Conservation (phyloP, 495 filamentous ascomycete genomes). For the Penicillium manginii region DNA sequence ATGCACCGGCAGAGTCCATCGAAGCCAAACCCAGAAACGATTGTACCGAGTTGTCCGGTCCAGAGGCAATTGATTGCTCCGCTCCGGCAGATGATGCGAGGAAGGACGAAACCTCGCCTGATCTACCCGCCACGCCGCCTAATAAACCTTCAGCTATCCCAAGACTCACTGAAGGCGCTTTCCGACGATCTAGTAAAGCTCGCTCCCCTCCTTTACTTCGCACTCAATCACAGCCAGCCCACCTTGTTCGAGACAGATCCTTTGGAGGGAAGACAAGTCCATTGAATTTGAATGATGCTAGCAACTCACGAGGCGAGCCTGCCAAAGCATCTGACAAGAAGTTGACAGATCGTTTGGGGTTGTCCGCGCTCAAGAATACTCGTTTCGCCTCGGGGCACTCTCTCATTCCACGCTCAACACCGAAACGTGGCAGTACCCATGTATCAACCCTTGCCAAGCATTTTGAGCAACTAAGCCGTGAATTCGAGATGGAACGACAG, state of each 20-base stretch:
- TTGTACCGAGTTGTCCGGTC: slow-evolving; percentile 10
- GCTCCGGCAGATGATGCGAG: not conserved
- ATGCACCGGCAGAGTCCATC: slow-evolving; percentile 13
- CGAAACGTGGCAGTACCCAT: slow-evolving; percentile 66
- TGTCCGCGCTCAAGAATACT: slow-evolving; percentile 62
- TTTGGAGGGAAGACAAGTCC: slow-evolving; percentile 25
- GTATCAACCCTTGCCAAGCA: slow-evolving; percentile 91
- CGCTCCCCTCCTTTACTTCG: slow-evolving; percentile 70
- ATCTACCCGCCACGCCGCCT: slow-evolving; percentile 30
- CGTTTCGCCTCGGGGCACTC: slow-evolving; percentile 67
- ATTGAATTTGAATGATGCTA: slow-evolving; percentile 21
- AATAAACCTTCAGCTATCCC: slow-evolving; percentile 54
- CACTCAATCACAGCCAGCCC: slow-evolving; percentile 70
- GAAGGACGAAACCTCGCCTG: slow-evolving; percentile 5
- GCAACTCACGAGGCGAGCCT: slow-evolving; percentile 28
- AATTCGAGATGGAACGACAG: slow-evolving; percentile 93
- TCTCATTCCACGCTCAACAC: slow-evolving; percentile 86
- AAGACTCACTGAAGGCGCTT: slow-evolving; percentile 50
- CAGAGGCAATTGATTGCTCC: slow-evolving; percentile 3
- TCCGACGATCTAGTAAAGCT: slow-evolving; percentile 38
- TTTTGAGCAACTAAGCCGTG: slow-evolving; percentile 93
- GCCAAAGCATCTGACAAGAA: slow-evolving; percentile 68
- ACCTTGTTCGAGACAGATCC: slow-evolving; percentile 36
- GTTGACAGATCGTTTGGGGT: slow-evolving; percentile 65
- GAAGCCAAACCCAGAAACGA: slow-evolving; percentile 15